Evolutionary conservation across 192 early-diverging fungal genomes (phyloP).

Genomic region (Rhizoclosmatium globosum): DNA sequence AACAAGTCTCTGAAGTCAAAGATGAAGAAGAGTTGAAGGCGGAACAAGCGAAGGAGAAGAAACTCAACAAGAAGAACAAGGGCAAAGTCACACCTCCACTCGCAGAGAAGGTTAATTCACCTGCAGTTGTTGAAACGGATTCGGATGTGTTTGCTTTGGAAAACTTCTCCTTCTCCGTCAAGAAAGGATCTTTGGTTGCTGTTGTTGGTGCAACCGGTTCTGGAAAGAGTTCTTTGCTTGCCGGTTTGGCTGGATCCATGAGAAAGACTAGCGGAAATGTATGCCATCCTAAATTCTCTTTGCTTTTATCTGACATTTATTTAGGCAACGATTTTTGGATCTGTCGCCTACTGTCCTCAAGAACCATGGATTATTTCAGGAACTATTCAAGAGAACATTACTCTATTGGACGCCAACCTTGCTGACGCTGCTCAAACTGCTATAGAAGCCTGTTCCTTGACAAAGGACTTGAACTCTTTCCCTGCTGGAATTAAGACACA

Average conservation of each 20-base stretch:
- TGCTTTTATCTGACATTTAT: background rate
- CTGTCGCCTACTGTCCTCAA: conserved; percentile 43
- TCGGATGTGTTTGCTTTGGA: conserved; percentile 48
- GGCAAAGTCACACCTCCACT: background rate
- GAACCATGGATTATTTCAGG: conserved; percentile 49
- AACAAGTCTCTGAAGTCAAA: background rate
- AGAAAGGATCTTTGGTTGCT: conserved; percentile 75
- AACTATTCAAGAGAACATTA: conserved; percentile 79
- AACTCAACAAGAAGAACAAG: background rate
- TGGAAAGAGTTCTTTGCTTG: conserved; percentile 82
- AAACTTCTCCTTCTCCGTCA: conserved; percentile 74
- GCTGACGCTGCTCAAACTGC: conserved; percentile 28
- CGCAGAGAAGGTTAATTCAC: background rate
- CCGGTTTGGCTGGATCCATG: conserved; percentile 87
- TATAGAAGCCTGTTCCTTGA: conserved; percentile 77
- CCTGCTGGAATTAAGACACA: conserved; percentile 83
- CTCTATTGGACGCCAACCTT: conserved; percentile 1
- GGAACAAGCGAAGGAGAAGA: background rate
- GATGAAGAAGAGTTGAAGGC: conserved; percentile 3
- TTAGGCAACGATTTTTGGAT: conserved; percentile 25
- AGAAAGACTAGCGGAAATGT: conserved; percentile 49
- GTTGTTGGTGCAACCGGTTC: conserved; percentile 74
- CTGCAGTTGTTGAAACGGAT: background rate
- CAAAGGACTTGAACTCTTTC: conserved; percentile 77
- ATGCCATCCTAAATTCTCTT: background rate